Percentiles rank a stretch among this genome's conserved stretches.
phyloP scores from a whole-genome alignment of 805 yeast species.

The Saccharomycopsis fermentans region DNA sequence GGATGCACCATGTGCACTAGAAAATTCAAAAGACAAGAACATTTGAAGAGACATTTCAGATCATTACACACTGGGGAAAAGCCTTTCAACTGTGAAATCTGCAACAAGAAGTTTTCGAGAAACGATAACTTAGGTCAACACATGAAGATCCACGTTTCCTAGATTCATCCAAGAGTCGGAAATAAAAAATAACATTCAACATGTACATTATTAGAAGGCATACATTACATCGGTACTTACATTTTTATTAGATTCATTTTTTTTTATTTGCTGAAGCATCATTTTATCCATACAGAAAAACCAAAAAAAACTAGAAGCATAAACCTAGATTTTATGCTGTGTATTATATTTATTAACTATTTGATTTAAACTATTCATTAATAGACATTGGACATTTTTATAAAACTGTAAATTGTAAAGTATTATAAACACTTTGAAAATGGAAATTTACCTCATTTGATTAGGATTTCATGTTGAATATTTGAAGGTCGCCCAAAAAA shows the following conservation, averaged over 20 bases:
- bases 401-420: neutral
- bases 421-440: neutral
- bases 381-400: neutral
- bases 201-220: neutral
- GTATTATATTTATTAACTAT: neutral
- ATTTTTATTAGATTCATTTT: neutral
- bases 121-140: conserved; percentile 61
- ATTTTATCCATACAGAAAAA: neutral
- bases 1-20: conserved; percentile 57
- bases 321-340: neutral
- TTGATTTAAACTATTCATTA: neutral
- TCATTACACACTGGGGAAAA: conserved; percentile 65
- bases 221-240: neutral
- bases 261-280: neutral
- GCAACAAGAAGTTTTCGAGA: conserved; percentile 56
- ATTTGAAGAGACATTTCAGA: conserved; percentile 62
- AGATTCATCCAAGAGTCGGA: conserved; percentile 20
- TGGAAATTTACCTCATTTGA: neutral
- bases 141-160: conserved; percentile 41
- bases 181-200: neutral
- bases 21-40: conserved; percentile 66
- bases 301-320: neutral
- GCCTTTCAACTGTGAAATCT: conserved; percentile 53
- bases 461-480: neutral
- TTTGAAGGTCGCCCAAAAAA: neutral